A percentile compares a stretch with the other conserved stretches of the same genome.
phyloP scores from a whole-genome alignment of 1,139 yeast genomes.

The Scheffersomyces insectosa region DNA sequence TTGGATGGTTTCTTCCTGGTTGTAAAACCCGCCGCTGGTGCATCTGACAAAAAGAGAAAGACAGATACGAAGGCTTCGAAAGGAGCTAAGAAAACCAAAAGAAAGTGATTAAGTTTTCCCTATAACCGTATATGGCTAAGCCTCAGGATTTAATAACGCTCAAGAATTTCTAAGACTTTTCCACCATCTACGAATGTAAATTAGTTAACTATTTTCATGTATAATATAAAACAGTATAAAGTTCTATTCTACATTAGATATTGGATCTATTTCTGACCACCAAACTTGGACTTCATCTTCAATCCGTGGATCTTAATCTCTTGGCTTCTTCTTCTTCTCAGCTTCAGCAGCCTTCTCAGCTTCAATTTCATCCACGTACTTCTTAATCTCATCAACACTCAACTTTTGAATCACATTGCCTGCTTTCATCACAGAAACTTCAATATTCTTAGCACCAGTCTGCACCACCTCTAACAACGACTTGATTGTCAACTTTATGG shows the following conservation, averaged over 20 bases:
- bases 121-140: background rate
- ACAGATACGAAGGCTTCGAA: constrained; percentile 17
- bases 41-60: constrained; percentile 23
- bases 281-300: no score
- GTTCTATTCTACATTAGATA: no score
- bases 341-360: constrained; percentile 90
- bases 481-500: constrained; percentile 80
- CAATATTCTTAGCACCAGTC: constrained; percentile 96
- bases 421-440: constrained; percentile 83
- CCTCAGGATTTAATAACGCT: no score
- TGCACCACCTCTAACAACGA: constrained; percentile 94
- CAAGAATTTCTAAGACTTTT: no score
- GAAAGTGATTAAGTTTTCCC: constrained; percentile 7
- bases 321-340: constrained; percentile 69
- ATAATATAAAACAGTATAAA: no score
- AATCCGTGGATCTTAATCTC: constrained; percentile 26
- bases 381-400: constrained; percentile 72
- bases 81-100: constrained; percentile 19
- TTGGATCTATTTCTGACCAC: no score
- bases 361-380: constrained; percentile 80
- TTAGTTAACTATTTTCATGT: no score
- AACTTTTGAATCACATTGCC: constrained; percentile 54
- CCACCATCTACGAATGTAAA: no score
- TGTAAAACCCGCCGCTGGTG: constrained; percentile 49
- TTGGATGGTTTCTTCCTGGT: constrained; percentile 88